A percentile compares a stretch with the other conserved stretches of the same genome.
phyloP scores from a whole-genome alignment of 345 rosid species.

The Microcos paniculata region DNA sequence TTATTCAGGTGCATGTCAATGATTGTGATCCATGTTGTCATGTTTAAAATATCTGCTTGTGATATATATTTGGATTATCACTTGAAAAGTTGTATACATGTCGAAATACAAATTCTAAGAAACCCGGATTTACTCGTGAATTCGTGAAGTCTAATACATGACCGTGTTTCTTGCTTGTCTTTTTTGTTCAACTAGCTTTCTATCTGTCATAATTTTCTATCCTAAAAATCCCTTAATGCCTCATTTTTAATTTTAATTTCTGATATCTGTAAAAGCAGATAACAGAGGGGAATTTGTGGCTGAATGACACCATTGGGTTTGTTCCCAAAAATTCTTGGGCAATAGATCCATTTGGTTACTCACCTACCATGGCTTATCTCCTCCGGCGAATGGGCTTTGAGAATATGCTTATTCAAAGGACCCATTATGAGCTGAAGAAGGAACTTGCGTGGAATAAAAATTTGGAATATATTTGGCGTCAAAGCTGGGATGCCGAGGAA shows the following conservation, averaged over 20 bases:
- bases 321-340: slow-evolving; percentile 98
- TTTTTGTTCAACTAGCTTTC: neutral
- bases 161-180: neutral
- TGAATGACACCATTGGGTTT: slow-evolving; percentile 85
- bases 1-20: neutral
- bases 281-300: slow-evolving; percentile 94
- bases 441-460: slow-evolving; percentile 86
- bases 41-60: neutral
- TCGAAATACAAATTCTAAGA: neutral
- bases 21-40: neutral
- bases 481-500: slow-evolving; percentile 93
- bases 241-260: slow-evolving; percentile 11
- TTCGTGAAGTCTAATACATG: neutral
- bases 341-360: slow-evolving; percentile 97
- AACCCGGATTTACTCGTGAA: neutral
- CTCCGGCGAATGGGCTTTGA: slow-evolving; percentile 98
- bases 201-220: neutral
- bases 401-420: slow-evolving; percentile 98
- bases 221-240: neutral
- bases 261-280: slow-evolving; percentile 46
- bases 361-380: slow-evolving; percentile 96
- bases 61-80: neutral
- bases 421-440: slow-evolving; percentile 98
- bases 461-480: slow-evolving; percentile 95
- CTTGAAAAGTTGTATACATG: neutral